Base-by-base conservation (phyloP, 345 rosid species). In the Corymbia maculata region DNA sequence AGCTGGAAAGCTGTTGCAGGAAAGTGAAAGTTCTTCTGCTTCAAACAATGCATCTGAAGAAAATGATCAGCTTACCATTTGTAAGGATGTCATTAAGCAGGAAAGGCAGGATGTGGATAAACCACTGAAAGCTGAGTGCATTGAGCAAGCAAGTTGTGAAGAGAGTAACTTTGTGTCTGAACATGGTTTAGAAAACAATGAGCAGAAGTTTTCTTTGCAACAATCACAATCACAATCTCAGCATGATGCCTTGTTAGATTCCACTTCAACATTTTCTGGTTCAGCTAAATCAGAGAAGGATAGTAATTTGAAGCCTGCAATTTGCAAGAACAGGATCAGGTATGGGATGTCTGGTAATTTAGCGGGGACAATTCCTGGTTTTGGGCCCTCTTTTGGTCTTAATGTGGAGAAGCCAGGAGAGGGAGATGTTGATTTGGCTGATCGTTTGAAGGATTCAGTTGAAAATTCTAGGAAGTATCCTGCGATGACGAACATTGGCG, bases 1-100 rank as follows among this genome's bases (percentile, higher is more conserved):
- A 86, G 99, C 99, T 30, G 99, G 96, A 80, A 94, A 98, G 92
- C 88, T 98, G 59, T 89, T 96, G 89, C 93, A 94, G 93, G 98
- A 97, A 94, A 93, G 95, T 30, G 98, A 96, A 90, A 94, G 96
- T 89, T 96, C 96, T 75, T 93, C 96, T 32, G 95, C 98, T 51
- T 97, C 97, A 57, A 92, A 95, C 88, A 92, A 93, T 93, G 97
- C 97, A 36, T 95, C 95, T 8, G 95, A 90, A 79, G 94, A 93
- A 88, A 92, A 93, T 86, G 92, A 91, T 93, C 95, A 61, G 21
- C 91, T 86, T 88, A 85, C 90, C 42, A 86, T 92, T 79, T 88
- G 87, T 90, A 90, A 92, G 84, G 90, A 52, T 68, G 90, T 66
- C 50, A 61, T 95, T 64, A 93, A 94, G 89, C 89, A 75, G 61